Evolutionary conservation across 805 yeast species (phyloP), one percentile per base, ranked within the genome.

Genomic region (Spathaspora passalidarum): DNA sequence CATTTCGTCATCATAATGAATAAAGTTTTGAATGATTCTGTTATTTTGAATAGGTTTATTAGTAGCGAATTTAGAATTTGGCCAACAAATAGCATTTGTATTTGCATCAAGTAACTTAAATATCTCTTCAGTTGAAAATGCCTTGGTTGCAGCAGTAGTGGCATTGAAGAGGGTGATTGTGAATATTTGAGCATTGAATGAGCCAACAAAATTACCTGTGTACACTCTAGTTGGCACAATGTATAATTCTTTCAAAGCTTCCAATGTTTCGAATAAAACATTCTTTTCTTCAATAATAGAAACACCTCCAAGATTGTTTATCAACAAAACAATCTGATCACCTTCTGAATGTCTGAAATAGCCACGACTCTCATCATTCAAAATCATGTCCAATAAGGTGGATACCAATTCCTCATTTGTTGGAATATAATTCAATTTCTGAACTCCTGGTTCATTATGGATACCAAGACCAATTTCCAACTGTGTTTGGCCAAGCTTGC

Each of bases 391-490:
- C 37, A 66, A 54, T 49, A 68, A 48, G 5, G 50, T 50, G 17
- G 50, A 51, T 23, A 66, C 52, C 37, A 68, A 54, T 25, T 56
- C 64, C 43, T 66, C 71, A 40, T 63, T 66, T 6, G 57, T 40
- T 7, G 71, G 71, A 40, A 68, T 53, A 10, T 53, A 44, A 19
- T 61, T 55, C 10, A 63, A 39, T 46, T 65, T 65, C 25, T 55
- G 49, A 8, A 64, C 67, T 17, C 71, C 71, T 0, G 72, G 71
- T 49, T 69, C 75, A 48, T 68, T 68, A 47, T 69, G 75, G 38
- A 68, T 68, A 16, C 73, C 72, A 11, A 68, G 50, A 5, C 73
- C 72, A 21, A 66, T 51, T 42, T 68, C 73, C 20, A 63, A 51
- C 47, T 66, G 61, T 42, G 59, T 57, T 9, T 52, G 52, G 11